Base-by-base conservation (phyloP, 495 filamentous ascomycete genomes). In the Aspergillus ellipticus region DNA sequence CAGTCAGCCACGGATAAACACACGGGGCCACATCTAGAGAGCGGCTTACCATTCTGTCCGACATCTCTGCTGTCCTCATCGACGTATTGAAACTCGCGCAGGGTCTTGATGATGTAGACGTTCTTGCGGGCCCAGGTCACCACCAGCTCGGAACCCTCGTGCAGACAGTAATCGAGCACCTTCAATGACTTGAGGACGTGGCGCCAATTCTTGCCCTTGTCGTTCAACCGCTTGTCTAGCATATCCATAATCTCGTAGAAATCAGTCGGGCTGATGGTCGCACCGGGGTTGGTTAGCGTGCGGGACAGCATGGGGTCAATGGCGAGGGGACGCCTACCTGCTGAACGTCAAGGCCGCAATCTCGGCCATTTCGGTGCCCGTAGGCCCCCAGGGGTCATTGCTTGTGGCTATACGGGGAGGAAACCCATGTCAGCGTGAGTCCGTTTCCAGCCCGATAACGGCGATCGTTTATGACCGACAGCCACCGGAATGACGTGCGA, bases 161-260 rank as follows among this genome's bases (percentile, higher is more conserved):
- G 95, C 31, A 99, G 79, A 76, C 91, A 96, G 73, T 99, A 99
- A 73, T 99, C 95, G 55, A 97, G 81, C 56, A 99, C 95, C 69
- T 97, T 99, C 54, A 99, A 75, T 24, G 92, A 94, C 75, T 99
- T 99, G 52, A 99, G 79, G 3, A 99, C 95, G 71, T 99, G 95
- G 62, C 95, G 85, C 95, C 95, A 99, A 72, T 99, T 99, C 81
- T 96, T 99, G 63, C 95, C 95, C 72, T 99, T 99, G 69, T 99
- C 95, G 63, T 99, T 99, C 63, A 99, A 79, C 56, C 95, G 88
- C 79, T 97, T 97, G 74, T 97, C 95, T 57, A 99, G 79, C 94
- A 99, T 99, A 72, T 97, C 95, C 86, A 99, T 96, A 63, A 99
- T 96, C 67, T 99, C 92, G 78, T 96, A 95, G 74, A 97, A 99